phyloP scores from a whole-genome alignment of 2,329 filamentous ascomycete species.

The Torrubiella hemipterigena region DNA sequence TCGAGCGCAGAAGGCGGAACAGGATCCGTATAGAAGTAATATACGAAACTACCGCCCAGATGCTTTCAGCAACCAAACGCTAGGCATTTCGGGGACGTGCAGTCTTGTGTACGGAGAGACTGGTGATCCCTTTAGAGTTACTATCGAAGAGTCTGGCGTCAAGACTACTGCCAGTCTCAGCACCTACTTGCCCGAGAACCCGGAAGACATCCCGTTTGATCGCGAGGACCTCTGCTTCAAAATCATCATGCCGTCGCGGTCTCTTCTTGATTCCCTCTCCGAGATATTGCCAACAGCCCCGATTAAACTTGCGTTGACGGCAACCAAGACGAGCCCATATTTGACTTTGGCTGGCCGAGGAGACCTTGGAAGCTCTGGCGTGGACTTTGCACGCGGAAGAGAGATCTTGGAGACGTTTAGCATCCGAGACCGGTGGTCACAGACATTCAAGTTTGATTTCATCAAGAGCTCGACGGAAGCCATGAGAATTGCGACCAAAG shows the following conservation, averaged over 20 bases:
- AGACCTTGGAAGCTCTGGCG: conserved; percentile 48
- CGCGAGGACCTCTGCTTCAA: conserved; percentile 73
- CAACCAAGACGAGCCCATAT: conserved; percentile 52
- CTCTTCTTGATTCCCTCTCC: conserved; percentile 58
- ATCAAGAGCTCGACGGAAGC: conserved; percentile 77
- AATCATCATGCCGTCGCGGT: conserved; percentile 79
- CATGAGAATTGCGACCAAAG: conserved; percentile 89
- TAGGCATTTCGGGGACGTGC: conserved; percentile 79
- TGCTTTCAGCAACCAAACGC: conserved; percentile 71
- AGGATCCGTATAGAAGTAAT: conserved; percentile 49
- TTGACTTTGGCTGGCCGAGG: conserved; percentile 58
- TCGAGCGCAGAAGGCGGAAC: conserved; percentile 44
- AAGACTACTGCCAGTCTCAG: conserved; percentile 83
- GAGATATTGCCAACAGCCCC: conserved; percentile 64
- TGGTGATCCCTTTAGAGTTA: conserved; percentile 71
- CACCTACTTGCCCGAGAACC: conserved; percentile 67
- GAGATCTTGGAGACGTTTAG: conserved; percentile 65
- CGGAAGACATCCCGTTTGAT: conserved; percentile 80
- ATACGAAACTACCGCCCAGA: conserved; percentile 51
- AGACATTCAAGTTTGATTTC: conserved; percentile 78
- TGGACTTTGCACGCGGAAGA: conserved; percentile 53
- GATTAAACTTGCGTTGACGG: conserved; percentile 55
- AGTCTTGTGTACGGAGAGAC: conserved; percentile 64
- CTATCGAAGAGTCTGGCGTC: conserved; percentile 75
- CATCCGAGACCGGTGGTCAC: conserved; percentile 45